phyloP scores from a whole-genome alignment of 805 yeast species.

The Candida glaebosa region DNA sequence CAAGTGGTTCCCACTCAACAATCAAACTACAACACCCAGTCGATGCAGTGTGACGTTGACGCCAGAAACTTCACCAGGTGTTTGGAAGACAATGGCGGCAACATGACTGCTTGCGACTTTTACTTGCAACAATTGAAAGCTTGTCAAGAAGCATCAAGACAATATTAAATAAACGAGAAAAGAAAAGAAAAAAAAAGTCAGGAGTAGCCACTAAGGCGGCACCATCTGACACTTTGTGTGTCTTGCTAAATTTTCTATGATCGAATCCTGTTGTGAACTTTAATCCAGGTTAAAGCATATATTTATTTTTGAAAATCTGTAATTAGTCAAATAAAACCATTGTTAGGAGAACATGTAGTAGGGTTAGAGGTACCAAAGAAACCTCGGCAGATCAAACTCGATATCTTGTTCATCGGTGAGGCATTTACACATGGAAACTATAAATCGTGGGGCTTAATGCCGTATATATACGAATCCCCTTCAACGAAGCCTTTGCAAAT shows the following conservation, averaged over 20 bases:
- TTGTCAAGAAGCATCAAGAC: slow-evolving; percentile 90
- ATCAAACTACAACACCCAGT: slow-evolving; percentile 36
- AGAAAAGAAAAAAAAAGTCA: too few relatives aligned
- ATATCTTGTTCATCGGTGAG: too few relatives aligned
- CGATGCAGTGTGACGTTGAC: slow-evolving; percentile 77
- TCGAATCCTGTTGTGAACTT: neutral
- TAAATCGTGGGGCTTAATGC: neutral
- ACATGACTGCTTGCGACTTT: slow-evolving; percentile 95
- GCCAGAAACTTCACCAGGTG: slow-evolving; percentile 96
- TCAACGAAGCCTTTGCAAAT: too few relatives aligned
- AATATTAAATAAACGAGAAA: slow-evolving; percentile 45
- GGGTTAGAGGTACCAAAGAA: too few relatives aligned
- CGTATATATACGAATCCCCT: too few relatives aligned
- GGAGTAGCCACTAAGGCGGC: too few relatives aligned
- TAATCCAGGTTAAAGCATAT: neutral
- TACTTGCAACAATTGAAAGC: slow-evolving; percentile 97
- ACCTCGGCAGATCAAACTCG: too few relatives aligned
- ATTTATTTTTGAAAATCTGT: neutral
- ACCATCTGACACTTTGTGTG: too few relatives aligned
- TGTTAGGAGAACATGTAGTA: neutral
- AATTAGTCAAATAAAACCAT: neutral
- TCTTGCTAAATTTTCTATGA: neutral
- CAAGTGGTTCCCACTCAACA: slow-evolving; percentile 29
- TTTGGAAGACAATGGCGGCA: slow-evolving; percentile 88
- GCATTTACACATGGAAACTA: too few relatives aligned